These are phyloP conservation scores for Senna tora DNA, from an alignment of 306 rosid species.

Conservation along the genomic window DNA sequence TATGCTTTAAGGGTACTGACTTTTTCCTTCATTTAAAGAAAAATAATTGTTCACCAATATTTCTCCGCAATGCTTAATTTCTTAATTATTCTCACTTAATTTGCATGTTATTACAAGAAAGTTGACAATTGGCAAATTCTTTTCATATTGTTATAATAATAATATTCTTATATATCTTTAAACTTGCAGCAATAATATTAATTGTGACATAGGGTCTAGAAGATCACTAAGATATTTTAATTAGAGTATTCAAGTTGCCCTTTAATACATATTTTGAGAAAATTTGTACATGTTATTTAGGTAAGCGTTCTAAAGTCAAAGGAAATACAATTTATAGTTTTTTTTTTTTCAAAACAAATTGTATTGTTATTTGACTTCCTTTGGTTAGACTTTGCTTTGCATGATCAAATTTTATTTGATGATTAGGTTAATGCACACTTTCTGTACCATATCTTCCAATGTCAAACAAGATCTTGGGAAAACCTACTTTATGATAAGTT, in stretches of 20 bases:
- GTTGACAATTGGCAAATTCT: neutral
- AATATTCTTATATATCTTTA: neutral
- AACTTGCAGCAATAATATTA: neutral
- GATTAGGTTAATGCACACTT: neutral
- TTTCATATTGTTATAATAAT: neutral
- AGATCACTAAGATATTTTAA: neutral
- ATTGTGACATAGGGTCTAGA: too few relatives aligned
- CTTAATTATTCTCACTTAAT: too few relatives aligned
- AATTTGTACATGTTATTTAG: too few relatives aligned
- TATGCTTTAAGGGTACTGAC: neutral
- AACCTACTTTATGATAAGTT: neutral
- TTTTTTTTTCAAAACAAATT: neutral
- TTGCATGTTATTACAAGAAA: too few relatives aligned
- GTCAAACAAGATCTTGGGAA: neutral
- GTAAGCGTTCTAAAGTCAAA: neutral
- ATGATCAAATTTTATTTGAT: too few relatives aligned
- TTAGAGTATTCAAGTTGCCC: neutral
- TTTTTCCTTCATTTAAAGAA: too few relatives aligned
- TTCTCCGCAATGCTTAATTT: too few relatives aligned
- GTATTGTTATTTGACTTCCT: neutral
- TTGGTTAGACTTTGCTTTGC: neutral
- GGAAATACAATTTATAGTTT: neutral
- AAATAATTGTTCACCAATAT: too few relatives aligned
- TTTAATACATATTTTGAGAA: too few relatives aligned
- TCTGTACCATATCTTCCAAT: conserved; percentile 7